phyloP scores from a whole-genome alignment of 2,329 filamentous ascomycete genomes.

The Aspergillus ochraceus region DNA sequence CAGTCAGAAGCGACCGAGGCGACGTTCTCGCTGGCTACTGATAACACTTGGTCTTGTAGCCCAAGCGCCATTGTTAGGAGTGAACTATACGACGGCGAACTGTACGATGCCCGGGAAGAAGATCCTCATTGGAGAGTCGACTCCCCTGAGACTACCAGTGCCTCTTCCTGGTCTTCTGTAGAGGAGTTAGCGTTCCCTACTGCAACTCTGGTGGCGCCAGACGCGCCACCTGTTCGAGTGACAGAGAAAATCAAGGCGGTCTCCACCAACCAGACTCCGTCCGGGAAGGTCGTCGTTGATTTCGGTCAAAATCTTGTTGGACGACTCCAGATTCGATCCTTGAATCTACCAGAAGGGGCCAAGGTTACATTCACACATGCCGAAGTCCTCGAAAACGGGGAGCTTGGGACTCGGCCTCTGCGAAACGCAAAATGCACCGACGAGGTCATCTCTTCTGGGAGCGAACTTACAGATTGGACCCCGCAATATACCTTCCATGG shows the following conservation, averaged over 20 bases:
- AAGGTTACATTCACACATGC: slow-evolving; percentile 48
- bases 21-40: slow-evolving; percentile 17
- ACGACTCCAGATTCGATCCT: slow-evolving; percentile 40
- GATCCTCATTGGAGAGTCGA: slow-evolving; percentile 23
- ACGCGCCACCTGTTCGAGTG: slow-evolving; percentile 47
- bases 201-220: slow-evolving; percentile 40
- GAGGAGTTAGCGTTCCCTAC: slow-evolving; percentile 31
- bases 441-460: slow-evolving; percentile 35
- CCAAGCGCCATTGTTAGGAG: slow-evolving; percentile 22
- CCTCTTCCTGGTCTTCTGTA: slow-evolving; percentile 29
- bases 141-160: neutral
- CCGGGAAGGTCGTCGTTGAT: slow-evolving; percentile 54
- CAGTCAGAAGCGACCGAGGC: slow-evolving; percentile 9
- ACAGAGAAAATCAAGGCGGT: slow-evolving; percentile 30
- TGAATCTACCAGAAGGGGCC: slow-evolving; percentile 17
- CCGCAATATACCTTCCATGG: slow-evolving; percentile 56
- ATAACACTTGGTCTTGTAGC: slow-evolving; percentile 26
- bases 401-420: slow-evolving; percentile 46
- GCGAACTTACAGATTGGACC: slow-evolving; percentile 37
- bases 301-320: slow-evolving; percentile 63
- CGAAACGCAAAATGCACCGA: slow-evolving; percentile 47
- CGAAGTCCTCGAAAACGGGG: slow-evolving; percentile 55
- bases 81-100: slow-evolving; percentile 57
- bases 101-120: slow-evolving; percentile 47
- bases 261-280: slow-evolving; percentile 33